Evolutionary conservation across 2,329 filamentous ascomycete genomes (phyloP), one percentile per base, ranked within the genome.

Genomic region (Phoma sp.): DNA sequence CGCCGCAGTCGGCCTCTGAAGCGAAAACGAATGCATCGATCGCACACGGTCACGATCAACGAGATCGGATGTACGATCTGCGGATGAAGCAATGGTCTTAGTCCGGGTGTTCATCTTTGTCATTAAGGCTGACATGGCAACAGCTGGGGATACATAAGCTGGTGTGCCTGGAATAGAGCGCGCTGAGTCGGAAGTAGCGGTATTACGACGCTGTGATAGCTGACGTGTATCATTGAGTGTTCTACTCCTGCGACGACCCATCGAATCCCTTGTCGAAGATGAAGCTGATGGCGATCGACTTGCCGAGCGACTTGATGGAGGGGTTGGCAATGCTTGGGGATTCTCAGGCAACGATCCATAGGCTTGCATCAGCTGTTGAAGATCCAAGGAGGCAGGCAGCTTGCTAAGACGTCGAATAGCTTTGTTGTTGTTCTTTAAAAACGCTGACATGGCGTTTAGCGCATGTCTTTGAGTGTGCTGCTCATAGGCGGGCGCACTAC

Each of bases 401-500:
- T 62, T 64, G 54, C 63, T 66, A 2, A 66, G 54, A 11, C 61
- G 59, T 5, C 63, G 61, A 12, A 66, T 66, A 6, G 59, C 57
- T 23, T 59, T 63, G 9, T 25, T 61, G 52, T 67, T 67, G 32
- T 46, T 53, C 28, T 63, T 40, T 23, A 67, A 64, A 52, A 67
- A 67, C 11, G 56, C 40, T 14, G 76, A 78, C 76, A 82, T 82
- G 18, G 77, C 74, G 15, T 72, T 72, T 42, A 81, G 62, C 4
- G 80, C 79, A 21, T 71, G 74, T 12, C 65, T 71, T 51, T 80
- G 78, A 43, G 78, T 75, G 45, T 79, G 73, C 4, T 74, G 71
- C 50, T 78, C 78, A 50, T 78, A 76, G 1, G 72, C 74, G 17
- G 74, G 75, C 1, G 72, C 68, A n/a, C 73, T 74, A 21, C 64